Evolutionary conservation across 257 asterid species (phyloP).

Genomic region (Orobanche coerulescens): DNA sequence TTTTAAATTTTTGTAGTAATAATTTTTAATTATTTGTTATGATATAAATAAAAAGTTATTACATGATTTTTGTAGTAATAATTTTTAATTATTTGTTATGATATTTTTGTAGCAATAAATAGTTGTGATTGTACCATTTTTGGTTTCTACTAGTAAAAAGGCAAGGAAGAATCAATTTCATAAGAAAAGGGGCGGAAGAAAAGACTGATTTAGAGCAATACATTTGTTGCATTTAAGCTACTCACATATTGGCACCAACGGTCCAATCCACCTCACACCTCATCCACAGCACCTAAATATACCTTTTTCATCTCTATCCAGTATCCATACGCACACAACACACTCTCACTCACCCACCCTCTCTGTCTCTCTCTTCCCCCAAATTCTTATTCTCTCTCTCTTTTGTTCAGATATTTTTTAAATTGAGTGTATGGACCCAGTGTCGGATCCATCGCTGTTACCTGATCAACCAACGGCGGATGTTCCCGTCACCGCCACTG

Average conservation of each 20-base stretch:
- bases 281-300: background rate
- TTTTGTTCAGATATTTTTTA: slow-evolving; percentile 10
- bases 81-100: too few species aligned
- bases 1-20: too few species aligned
- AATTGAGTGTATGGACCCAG: slow-evolving; percentile 35
- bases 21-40: too few species aligned
- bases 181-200: background rate
- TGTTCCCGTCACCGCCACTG: slow-evolving; percentile 12
- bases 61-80: too few species aligned
- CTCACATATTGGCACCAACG: slow-evolving; percentile 27
- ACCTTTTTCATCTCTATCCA: slow-evolving; percentile 29
- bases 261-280: slow-evolving; percentile 33
- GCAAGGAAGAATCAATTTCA: too few species aligned
- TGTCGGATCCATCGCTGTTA: slow-evolving; percentile 31
- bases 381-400: too few species aligned
- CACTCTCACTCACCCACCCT: slow-evolving; percentile 5
- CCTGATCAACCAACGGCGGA: slow-evolving; percentile 25
- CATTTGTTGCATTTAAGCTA: slow-evolving; percentile 2
- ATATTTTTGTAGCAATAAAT: too few species aligned
- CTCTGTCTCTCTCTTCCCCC: slow-evolving; percentile 10
- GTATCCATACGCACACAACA: background rate
- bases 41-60: too few species aligned
- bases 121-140: too few species aligned
- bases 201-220: slow-evolving; percentile 20
- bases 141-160: too few species aligned